Percentiles rank a stretch among this genome's conserved stretches.
Conservation (phyloP, 306 rosid genomes). For the Cucumis hystrix region DNA sequence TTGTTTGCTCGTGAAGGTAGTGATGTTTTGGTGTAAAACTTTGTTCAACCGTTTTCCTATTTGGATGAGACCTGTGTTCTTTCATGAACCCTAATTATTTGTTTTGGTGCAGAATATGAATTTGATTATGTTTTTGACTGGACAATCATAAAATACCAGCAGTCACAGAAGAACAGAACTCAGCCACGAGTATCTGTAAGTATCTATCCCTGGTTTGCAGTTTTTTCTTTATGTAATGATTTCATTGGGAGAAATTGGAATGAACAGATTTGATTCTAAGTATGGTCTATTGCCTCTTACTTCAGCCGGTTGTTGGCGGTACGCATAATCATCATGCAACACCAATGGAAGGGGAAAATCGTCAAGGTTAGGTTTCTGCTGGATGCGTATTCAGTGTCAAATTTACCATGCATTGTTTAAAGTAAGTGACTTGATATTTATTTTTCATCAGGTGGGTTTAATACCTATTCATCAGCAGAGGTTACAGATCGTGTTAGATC, state of each 20-base stretch:
- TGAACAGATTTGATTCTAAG: slow-evolving; percentile 9
- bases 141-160: slow-evolving; percentile 82
- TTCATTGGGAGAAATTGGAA: slow-evolving; percentile 5
- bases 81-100: neutral
- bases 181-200: slow-evolving; percentile 50
- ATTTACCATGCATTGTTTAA: neutral
- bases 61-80: neutral
- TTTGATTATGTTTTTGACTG: slow-evolving; percentile 82
- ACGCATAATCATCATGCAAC: slow-evolving; percentile 39
- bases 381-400: neutral
- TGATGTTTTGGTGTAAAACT: neutral
- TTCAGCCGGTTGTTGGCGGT: slow-evolving; percentile 49
- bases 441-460: slow-evolving; percentile 21
- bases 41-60: neutral
- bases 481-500: slow-evolving; percentile 44
- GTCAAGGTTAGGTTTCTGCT: slow-evolving; percentile 39
- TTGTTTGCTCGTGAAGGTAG: slow-evolving; percentile 83
- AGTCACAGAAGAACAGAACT: slow-evolving; percentile 58
- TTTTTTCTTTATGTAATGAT: neutral
- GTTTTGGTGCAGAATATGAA: slow-evolving; percentile 52
- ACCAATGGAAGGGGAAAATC: slow-evolving; percentile 40
- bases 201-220: slow-evolving; percentile 10
- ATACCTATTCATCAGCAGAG: slow-evolving; percentile 35
- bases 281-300: slow-evolving; percentile 15
- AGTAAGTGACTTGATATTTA: neutral